Conservation (phyloP, 495 filamentous ascomycete genomes). For the Aspergillus cavernicola region DNA sequence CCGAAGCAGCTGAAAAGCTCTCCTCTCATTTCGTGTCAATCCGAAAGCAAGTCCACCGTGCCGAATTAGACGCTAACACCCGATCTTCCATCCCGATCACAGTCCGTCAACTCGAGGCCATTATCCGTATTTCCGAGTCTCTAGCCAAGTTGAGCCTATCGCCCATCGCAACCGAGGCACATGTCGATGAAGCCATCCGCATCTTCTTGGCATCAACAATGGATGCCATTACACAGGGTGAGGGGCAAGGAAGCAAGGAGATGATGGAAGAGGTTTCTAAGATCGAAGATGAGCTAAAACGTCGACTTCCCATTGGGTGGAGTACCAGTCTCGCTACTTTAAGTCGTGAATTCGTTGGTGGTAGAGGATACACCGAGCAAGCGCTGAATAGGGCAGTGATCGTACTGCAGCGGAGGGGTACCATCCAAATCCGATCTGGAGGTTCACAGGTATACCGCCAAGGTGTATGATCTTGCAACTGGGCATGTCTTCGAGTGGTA, state of each 20-base stretch:
- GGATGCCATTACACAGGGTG: slow-evolving; percentile 92
- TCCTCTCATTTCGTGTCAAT: slow-evolving; percentile 97
- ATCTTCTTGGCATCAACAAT: slow-evolving; percentile 96
- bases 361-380: slow-evolving; percentile 80
- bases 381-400: slow-evolving; percentile 79
- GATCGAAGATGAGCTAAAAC: slow-evolving; percentile 86
- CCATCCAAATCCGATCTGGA: slow-evolving; percentile 84
- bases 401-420: slow-evolving; percentile 83
- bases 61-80: slow-evolving; percentile 79
- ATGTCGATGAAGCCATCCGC: slow-evolving; percentile 97
- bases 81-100: slow-evolving; percentile 96
- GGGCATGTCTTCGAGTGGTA: slow-evolving; percentile 9
- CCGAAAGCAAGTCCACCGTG: slow-evolving; percentile 86
- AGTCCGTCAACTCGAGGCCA: slow-evolving; percentile 93
- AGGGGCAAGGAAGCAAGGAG: slow-evolving; percentile 75
- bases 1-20: slow-evolving; percentile 92
- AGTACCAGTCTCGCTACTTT: slow-evolving; percentile 84
- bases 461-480: slow-evolving; percentile 50
- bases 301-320: slow-evolving; percentile 91
- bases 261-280: slow-evolving; percentile 83
- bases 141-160: slow-evolving; percentile 87
- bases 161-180: slow-evolving; percentile 78
- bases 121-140: slow-evolving; percentile 94
- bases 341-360: slow-evolving; percentile 84
- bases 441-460: slow-evolving; percentile 85